Evolutionary conservation across 2,329 filamentous ascomycete species (phyloP), one percentile per base, ranked within the genome.

Genomic region (Pseudogymnoascus sp.): DNA sequence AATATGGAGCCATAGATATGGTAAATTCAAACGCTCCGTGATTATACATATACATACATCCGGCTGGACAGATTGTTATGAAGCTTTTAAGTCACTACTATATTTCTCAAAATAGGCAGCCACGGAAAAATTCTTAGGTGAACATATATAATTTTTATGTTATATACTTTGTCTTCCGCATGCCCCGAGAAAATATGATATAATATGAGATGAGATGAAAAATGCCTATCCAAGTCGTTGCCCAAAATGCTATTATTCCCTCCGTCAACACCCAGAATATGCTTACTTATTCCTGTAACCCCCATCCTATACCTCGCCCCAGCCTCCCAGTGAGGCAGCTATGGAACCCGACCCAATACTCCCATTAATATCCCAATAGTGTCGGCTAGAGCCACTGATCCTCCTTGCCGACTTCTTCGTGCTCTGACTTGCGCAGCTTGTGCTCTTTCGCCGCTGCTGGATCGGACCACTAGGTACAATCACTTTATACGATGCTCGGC

Each of bases 301-400:
- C 47, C 47, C 26, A 33, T 17, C 61, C 64, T 64, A 88, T 26
- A 88, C 83, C 75, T 93, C 90, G 8, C 89, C 89, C 90, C 90
- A 94, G 67, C 83, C 86, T 13, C 89, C 89, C 79, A 89, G 84
- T 7, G 83, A 81, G 1, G 83, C 84, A 72, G 89, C 84, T 64
- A 86, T 79, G 66, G 86, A 89, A 3, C 88, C 88, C 61, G 89
- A 92, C 1, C 89, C 89, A 24, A 91, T 82, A 86, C 92, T 5
- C 85, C 89, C 26, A 8, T 90, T 90, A 66, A 96, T 84, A 72
- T 96, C 92, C 92, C 92, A 97, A 73, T 95, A 97, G 71, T 96
- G 90, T 60, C 91, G 79, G 50, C 86, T 90, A 47, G 89, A 92
- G 35, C 84, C 82, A 66, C 84, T 87, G 68, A 85, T 89, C 60